phyloP scores from a whole-genome alignment of 176 grass and related monocot species.

The Miscanthus lutarioriparius region DNA sequence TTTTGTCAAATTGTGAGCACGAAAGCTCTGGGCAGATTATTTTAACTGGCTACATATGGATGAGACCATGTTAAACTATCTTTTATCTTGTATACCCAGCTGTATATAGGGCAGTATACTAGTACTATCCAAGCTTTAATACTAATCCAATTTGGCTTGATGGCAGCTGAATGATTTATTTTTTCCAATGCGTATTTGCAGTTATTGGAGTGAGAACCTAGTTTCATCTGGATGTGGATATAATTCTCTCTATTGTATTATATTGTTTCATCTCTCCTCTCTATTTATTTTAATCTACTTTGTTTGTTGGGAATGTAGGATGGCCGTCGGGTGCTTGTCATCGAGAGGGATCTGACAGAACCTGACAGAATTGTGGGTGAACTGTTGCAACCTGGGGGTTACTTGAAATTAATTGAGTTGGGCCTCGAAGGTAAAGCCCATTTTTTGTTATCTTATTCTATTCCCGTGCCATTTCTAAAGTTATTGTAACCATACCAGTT shows the following conservation, averaged over 20 bases:
- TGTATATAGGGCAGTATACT: neutral
- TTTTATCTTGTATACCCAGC: neutral
- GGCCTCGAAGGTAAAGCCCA: constrained; percentile 71
- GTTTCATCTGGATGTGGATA: neutral
- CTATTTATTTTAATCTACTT: neutral
- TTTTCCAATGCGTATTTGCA: neutral
- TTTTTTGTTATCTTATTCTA: neutral
- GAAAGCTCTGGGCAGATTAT: neutral
- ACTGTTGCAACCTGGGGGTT: constrained; percentile 92
- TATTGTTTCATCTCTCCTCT: neutral
- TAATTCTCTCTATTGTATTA: neutral
- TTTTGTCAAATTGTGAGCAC: neutral
- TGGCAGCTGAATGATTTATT: neutral
- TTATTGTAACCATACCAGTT: constrained; percentile 4
- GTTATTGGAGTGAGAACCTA: neutral
- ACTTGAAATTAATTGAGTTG: constrained; percentile 87
- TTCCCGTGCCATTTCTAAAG: neutral
- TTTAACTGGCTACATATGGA: neutral
- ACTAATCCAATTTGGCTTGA: neutral
- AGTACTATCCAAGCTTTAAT: neutral
- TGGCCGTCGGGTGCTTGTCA: constrained; percentile 83
- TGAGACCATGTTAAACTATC: neutral
- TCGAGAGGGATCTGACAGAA: constrained; percentile 94
- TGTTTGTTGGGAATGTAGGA: constrained; percentile 58
- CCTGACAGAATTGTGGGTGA: constrained; percentile 98